Evolutionary conservation across 331 rosid genomes (phyloP), one percentile per base, ranked within the genome.

Genomic region (Quercus phellos): DNA sequence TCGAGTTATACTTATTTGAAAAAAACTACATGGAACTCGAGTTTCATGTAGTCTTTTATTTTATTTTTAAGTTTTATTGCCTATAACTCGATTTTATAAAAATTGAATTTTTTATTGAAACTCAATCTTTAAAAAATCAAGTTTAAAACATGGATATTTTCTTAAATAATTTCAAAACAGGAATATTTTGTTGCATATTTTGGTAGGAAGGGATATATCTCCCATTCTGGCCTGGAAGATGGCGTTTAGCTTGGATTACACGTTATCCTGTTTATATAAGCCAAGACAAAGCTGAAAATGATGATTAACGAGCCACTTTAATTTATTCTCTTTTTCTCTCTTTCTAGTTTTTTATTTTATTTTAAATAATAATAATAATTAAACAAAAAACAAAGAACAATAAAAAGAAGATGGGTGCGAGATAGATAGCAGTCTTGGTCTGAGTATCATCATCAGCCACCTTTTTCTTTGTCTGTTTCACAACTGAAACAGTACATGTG

Each of bases 401-500:
- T 12, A 55, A 69, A 35, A 22, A 24, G 1, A 50, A 54, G 60
- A 55, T 30, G 75, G 70, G 78, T 79, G 4, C 1, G 51, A 11
- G 60, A 68, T 38, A 38, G 75, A 73, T 68, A 34, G 24, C 77
- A 61, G 74, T 70, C 24, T 75, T 71, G 76, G 14, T 72, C 79
- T 72, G 68, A 70, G 83, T 29, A 73, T 67, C 82, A 86, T 81
- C 84, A 88, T 77, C 84, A 80, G 80, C 89, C 46, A 70, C 89
- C 91, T 78, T 85, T 87, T 21, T 2, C 80, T 84, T 87, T 89
- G 91, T 90, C 97, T 72, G 87, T 90, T 89, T 90, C 94, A 85
- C 91, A 89, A 80, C 89, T 59, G 82, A 77, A 75, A 32, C 85
- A 32, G 86, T 61, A n/a, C 79, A 72, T 59, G 85, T 84, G 86